Conservation (phyloP, 2,329 filamentous ascomycete genomes). For the Ophiobolus disseminans region DNA sequence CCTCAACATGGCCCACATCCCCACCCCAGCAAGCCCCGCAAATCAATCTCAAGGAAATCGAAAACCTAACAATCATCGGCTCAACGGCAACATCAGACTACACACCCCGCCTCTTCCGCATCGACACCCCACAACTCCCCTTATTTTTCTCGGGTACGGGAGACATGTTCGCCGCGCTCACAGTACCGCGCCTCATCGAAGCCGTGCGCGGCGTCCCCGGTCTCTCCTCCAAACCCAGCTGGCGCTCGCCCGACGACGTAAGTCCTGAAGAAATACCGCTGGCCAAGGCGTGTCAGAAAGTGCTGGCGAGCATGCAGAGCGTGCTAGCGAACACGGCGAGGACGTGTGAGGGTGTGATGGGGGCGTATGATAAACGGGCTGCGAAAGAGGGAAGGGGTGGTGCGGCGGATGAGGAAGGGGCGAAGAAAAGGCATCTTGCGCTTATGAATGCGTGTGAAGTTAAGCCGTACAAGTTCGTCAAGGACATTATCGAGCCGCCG, state of each 20-base stretch:
- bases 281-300: conserved; percentile 82
- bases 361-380: conserved; percentile 53
- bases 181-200: conserved; percentile 85
- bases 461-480: conserved; percentile 77
- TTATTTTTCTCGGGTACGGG: conserved; percentile 97
- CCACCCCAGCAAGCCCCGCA: conserved; percentile 4
- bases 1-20: conserved; percentile 15
- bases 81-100: conserved; percentile 72
- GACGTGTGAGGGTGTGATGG: conserved; percentile 71
- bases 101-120: conserved; percentile 81
- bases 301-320: conserved; percentile 90
- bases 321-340: conserved; percentile 73
- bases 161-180: conserved; percentile 96
- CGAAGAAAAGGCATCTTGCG: conserved; percentile 69
- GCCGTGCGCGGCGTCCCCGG: conserved; percentile 64
- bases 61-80: conserved; percentile 74
- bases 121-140: conserved; percentile 85
- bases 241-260: conserved; percentile 79
- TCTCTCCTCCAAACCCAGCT: conserved; percentile 66
- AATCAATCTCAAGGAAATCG: conserved; percentile 16
- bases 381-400: conserved; percentile 54
- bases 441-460: conserved; percentile 88
- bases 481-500: conserved; percentile 73
- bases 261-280: conserved; percentile 75
- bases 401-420: conserved; percentile 53